These are phyloP conservation scores for Mycena rebaudengoi DNA, from an alignment of 768 basidiomycete genomes.

Conservation along the genomic window DNA sequence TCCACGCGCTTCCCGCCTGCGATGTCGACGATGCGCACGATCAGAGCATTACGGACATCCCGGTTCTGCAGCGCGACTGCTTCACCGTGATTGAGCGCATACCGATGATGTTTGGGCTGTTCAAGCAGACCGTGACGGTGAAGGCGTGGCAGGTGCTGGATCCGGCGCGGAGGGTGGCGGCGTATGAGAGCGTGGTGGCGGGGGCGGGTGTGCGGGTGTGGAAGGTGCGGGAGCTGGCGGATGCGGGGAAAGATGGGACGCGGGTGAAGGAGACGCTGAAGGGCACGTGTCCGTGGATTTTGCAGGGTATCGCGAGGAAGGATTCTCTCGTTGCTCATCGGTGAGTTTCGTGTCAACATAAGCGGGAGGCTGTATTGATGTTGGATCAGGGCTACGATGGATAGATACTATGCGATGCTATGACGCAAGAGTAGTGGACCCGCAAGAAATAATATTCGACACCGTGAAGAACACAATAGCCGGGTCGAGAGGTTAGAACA, in stretches of 20 bases:
- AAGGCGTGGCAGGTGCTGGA: constrained; percentile 6
- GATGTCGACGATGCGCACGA: not conserved
- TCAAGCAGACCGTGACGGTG: constrained; percentile 3
- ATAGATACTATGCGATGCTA: not conserved
- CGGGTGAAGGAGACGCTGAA: not conserved
- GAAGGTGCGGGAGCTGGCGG: constrained; percentile 1
- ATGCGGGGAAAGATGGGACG: not conserved
- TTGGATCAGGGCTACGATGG: not conserved
- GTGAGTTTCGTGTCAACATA: not conserved
- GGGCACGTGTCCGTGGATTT: not conserved
- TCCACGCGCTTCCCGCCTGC: not conserved
- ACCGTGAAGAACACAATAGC: too few species aligned
- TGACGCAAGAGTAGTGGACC: too few species aligned
- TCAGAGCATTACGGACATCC: not conserved
- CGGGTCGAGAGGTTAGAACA: too few species aligned
- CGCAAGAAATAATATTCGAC: not conserved
- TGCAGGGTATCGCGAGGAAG: not conserved
- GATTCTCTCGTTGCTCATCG: not conserved
- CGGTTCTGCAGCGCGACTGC: not conserved
- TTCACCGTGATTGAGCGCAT: not conserved
- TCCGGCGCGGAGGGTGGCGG: not conserved
- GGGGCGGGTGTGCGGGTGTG: not conserved
- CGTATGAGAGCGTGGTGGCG: not conserved
- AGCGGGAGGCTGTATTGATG: not conserved
- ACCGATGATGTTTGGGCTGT: not conserved